A percentile compares a stretch with the other conserved stretches of the same genome.
These are phyloP conservation scores for Jackrogersella minutella DNA, from an alignment of 495 filamentous ascomycete genomes.

Conservation along the genomic window DNA sequence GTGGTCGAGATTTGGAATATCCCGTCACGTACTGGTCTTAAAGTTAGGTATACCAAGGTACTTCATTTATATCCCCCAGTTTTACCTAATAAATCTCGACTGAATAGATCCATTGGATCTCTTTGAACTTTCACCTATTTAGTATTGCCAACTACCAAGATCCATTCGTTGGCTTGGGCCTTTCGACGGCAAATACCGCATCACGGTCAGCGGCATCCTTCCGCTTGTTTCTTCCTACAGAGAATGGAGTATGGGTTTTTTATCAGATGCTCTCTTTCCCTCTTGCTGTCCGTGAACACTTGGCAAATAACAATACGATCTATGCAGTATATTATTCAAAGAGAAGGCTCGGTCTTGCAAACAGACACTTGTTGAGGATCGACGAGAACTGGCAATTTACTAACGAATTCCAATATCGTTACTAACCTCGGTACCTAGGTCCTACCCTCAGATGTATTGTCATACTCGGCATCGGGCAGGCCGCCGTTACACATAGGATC, in stretches of 20 bases:
- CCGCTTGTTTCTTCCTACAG: neutral
- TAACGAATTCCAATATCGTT: neutral
- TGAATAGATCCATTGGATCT: neutral
- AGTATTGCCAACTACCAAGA: slow-evolving; percentile 11
- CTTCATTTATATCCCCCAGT: slow-evolving; percentile 12
- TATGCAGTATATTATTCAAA: too few relatives aligned
- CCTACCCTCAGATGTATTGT: neutral
- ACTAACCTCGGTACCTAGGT: too few relatives aligned
- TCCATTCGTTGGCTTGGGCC: neutral
- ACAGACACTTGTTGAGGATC: neutral
- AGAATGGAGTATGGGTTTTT: too few relatives aligned
- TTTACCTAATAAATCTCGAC: slow-evolving; percentile 4
- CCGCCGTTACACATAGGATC: slow-evolving; percentile 24
- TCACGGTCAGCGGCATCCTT: neutral
- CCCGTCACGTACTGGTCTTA: too few relatives aligned
- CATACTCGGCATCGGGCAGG: neutral
- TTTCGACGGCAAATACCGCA: slow-evolving; percentile 18
- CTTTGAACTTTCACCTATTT: neutral
- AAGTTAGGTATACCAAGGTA: neutral
- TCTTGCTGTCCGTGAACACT: neutral
- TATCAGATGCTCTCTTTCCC: neutral
- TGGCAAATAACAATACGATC: too few relatives aligned
- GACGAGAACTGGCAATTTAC: neutral
- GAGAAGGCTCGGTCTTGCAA: too few relatives aligned
- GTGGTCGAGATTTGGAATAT: slow-evolving; percentile 35